Evolutionary conservation across 1,284 basidiomycete species (phyloP), one percentile per base, ranked within the genome.

Genomic region (Uromyces viciae-fabae): DNA sequence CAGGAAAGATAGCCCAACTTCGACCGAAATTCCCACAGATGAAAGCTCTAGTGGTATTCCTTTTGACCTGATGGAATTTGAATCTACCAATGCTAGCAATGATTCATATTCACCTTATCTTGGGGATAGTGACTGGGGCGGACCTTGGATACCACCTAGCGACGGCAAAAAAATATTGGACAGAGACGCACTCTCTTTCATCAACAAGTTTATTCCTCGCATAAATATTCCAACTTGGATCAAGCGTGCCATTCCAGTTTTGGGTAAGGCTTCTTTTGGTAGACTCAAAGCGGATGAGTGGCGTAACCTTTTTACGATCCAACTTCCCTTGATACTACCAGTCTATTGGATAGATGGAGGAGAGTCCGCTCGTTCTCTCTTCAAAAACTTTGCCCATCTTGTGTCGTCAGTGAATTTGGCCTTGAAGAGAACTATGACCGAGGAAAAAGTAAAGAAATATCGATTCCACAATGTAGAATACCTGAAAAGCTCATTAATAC

Each of bases 231-330:
- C 69, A 46, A 72, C n/a, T 25, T 72, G 69, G 69, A 17, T 83
- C 25, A 81, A 74, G 14, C 25, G 33, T 1, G 69, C 72, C 0
- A 64, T 74, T 0, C 81, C 33, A 31, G 28, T 22, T 3, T 71
- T 83, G 28, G 82, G 66, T 0, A 60, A 58, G 8, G 56, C 56
- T 4, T 46, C 33, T 1, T 74, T 81, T 58, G 82, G 82, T 15
- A 69, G 72, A 42, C 75, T 82, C 11, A 82, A 74, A 58, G 82
- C 82, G 2, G 73, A 82, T 52, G 82, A 83, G 46, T 83, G 82
- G 68, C 62, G 77, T 15, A 43, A 43, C 9, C 25, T 80, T 0
- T n/a, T 25, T 2, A 64, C 75, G 1, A 62, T 83, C 33, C 64
- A 68, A 38, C 36, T 68, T 19, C 64, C 64, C 17, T 33, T 68